A percentile compares a stretch with the other conserved stretches of the same genome.
phyloP scores from a whole-genome alignment of 2,329 filamentous ascomycete species.

The Fusarium longipes region DNA sequence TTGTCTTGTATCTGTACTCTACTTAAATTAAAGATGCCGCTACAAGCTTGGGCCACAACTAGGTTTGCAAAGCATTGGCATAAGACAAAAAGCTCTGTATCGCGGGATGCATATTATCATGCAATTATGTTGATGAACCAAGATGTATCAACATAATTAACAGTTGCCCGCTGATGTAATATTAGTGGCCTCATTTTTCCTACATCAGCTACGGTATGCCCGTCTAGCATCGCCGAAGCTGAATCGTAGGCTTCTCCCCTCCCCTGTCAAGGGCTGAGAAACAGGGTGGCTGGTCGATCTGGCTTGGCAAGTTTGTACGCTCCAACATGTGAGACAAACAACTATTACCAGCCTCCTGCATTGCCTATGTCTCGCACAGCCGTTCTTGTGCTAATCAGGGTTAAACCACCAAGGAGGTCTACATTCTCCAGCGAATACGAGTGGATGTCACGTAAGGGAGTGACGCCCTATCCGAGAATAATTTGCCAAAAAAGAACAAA shows the following conservation, averaged over 20 bases:
- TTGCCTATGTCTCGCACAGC: background rate
- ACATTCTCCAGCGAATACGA: background rate
- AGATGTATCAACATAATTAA: background rate
- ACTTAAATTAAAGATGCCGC: too few species aligned
- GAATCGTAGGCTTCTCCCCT: background rate
- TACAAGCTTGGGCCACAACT: background rate
- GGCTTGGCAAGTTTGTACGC: background rate
- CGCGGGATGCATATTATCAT: background rate
- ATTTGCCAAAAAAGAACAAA: background rate
- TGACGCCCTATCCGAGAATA: background rate
- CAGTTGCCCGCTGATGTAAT: background rate
- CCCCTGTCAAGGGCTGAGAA: background rate
- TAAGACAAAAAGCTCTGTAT: background rate
- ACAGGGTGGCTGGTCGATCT: slow-evolving; percentile 5
- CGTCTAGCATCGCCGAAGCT: background rate
- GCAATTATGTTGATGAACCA: background rate
- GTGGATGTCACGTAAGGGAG: too few species aligned
- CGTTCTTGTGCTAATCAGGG: too few species aligned
- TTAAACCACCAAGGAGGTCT: background rate
- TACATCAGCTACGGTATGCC: background rate
- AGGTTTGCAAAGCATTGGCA: too few species aligned
- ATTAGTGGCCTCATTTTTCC: background rate
- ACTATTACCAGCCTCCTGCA: background rate
- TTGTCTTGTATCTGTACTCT: background rate
- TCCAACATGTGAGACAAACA: background rate